These are phyloP conservation scores for Pestalotiopsis sp. DNA, from an alignment of 2,329 filamentous ascomycete species.

Conservation along the genomic window DNA sequence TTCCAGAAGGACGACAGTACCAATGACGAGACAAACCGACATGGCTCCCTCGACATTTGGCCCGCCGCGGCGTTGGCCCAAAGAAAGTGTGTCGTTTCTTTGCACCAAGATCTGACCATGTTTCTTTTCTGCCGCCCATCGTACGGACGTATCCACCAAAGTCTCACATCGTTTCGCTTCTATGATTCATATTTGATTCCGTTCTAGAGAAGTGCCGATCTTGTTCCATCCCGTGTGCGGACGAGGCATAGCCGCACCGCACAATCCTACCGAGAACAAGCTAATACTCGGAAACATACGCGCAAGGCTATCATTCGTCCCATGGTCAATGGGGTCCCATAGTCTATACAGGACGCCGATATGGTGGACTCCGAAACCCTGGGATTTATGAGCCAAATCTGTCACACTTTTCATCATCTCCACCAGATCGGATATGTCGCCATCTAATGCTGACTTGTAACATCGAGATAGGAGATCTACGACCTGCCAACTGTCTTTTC, in stretches of 20 bases:
- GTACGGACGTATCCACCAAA: neutral
- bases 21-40: neutral
- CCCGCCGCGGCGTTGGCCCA: neutral
- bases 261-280: neutral
- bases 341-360: neutral
- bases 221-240: neutral
- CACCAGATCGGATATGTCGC: neutral
- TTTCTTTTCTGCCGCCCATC: neutral
- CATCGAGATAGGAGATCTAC: neutral
- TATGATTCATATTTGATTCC: neutral
- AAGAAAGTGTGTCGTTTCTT: neutral
- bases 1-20: neutral
- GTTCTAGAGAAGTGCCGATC: neutral
- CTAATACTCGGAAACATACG: neutral
- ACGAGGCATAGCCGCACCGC: neutral
- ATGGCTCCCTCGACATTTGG: neutral
- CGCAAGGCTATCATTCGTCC: neutral
- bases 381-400: neutral
- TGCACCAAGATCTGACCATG: neutral
- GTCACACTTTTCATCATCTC: neutral
- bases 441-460: neutral
- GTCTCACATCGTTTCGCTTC: neutral
- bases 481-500: neutral
- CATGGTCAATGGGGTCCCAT: neutral
- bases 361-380: neutral